These are phyloP conservation scores for Phaeoacremonium minimum DNA, from an alignment of 2,329 filamentous ascomycete species.

Conservation along the genomic window DNA sequence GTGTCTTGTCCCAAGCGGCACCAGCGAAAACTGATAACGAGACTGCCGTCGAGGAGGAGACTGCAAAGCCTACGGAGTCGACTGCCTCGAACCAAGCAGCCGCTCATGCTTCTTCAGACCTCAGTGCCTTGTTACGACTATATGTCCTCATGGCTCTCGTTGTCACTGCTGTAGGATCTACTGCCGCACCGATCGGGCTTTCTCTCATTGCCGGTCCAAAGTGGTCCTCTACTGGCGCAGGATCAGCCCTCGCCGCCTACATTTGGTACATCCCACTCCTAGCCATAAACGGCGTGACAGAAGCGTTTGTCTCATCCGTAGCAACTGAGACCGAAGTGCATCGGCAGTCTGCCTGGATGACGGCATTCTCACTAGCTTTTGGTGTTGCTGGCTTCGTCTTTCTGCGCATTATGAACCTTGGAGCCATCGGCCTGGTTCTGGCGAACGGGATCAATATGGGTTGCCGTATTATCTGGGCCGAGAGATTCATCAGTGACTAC, in stretches of 20 bases:
- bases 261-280: constrained; percentile 92
- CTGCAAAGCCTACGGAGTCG: constrained; percentile 14
- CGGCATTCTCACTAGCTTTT: constrained; percentile 72
- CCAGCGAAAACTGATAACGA: too few species aligned
- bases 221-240: constrained; percentile 73
- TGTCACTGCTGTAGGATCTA: constrained; percentile 67
- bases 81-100: constrained; percentile 22
- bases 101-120: constrained; percentile 41
- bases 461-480: constrained; percentile 79
- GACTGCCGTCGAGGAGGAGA: constrained; percentile 31
- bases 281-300: constrained; percentile 84
- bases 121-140: constrained; percentile 61
- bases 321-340: constrained; percentile 73
- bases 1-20: constrained; percentile 66
- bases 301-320: constrained; percentile 88
- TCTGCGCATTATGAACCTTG: constrained; percentile 63
- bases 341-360: constrained; percentile 79
- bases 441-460: constrained; percentile 91
- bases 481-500: constrained; percentile 64
- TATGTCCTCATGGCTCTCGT: constrained; percentile 73
- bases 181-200: constrained; percentile 69
- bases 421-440: constrained; percentile 75
- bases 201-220: constrained; percentile 69
- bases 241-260: constrained; percentile 71
- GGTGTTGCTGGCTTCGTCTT: constrained; percentile 70